A percentile compares a stretch with the other conserved stretches of the same genome.
Conservation (phyloP, 176 grass and related monocot species). For the Raddia guianensis region DNA sequence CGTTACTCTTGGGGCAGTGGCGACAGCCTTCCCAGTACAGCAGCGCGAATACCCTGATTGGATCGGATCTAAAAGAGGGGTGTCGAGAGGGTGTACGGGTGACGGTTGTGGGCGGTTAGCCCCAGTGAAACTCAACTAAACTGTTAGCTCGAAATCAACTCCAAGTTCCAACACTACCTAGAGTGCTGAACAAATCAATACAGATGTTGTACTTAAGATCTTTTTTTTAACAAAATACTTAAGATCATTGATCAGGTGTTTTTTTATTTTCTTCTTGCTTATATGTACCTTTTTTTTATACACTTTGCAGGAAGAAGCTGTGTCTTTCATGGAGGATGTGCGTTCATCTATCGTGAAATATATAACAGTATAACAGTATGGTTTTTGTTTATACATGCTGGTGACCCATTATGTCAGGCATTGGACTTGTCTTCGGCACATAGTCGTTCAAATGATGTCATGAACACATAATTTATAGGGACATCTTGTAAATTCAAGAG, state of each 20-base stretch:
- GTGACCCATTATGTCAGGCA: not conserved
- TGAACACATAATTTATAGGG: not conserved
- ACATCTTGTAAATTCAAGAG: not conserved
- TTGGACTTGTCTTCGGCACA: not conserved
- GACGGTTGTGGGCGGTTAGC: no score
- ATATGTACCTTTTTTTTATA: not conserved
- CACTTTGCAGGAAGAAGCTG: constrained; percentile 80
- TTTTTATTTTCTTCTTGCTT: not conserved
- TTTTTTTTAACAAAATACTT: no score
- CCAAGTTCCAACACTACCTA: no score
- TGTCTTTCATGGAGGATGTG: constrained; percentile 76
- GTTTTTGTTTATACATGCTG: not conserved
- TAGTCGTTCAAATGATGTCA: not conserved
- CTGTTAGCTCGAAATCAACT: no score
- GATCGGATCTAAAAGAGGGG: no score
- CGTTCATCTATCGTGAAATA: constrained; percentile 83
- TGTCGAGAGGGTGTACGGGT: no score
- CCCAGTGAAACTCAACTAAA: no score
- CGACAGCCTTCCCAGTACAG: no score
- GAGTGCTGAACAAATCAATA: not conserved
- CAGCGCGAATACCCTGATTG: no score
- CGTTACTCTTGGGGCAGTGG: no score
- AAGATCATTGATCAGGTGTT: not conserved
- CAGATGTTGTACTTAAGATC: not conserved
- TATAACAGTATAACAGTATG: constrained; percentile 84